Conservation (phyloP, 805 yeast species). For the Lipomyces starkeyi region DNA sequence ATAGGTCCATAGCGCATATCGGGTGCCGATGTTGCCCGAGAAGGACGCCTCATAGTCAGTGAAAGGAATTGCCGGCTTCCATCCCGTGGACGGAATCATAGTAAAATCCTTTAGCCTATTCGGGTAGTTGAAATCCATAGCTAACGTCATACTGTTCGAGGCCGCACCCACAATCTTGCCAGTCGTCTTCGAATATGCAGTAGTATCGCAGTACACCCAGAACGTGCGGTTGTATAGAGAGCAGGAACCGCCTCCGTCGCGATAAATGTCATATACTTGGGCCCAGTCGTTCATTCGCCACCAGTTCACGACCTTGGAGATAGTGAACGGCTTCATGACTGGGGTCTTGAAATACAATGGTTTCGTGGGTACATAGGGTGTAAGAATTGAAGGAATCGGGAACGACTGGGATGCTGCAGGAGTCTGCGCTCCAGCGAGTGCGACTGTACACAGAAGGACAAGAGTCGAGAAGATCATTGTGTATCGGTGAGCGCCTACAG, state of each 20-base stretch:
- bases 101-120: slow-evolving; percentile 19
- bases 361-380: slow-evolving; percentile 3
- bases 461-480: neutral
- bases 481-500: neutral
- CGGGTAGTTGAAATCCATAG: neutral
- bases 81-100: slow-evolving; percentile 6
- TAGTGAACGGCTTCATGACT: neutral
- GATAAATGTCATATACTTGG: slow-evolving; percentile 10
- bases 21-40: neutral
- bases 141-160: slow-evolving; percentile 16
- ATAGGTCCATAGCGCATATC: slow-evolving; percentile 28
- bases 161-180: slow-evolving; percentile 14
- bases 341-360: slow-evolving; percentile 4
- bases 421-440: neutral
- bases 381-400: slow-evolving; percentile 9
- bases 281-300: slow-evolving; percentile 14
- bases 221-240: slow-evolving; percentile 18
- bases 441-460: slow-evolving; percentile 1
- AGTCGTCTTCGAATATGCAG: slow-evolving; percentile 1
- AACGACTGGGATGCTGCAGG: slow-evolving; percentile 12
- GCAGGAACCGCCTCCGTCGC: slow-evolving; percentile 30
- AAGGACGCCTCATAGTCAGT: slow-evolving; percentile 8
- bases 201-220: slow-evolving; percentile 17
- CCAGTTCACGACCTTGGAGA: slow-evolving; percentile 2
- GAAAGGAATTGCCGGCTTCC: slow-evolving; percentile 19